Evolutionary conservation across 225 moss, liverwort and hornwort genomes (phyloP), one percentile per base, ranked within the genome.

Genomic region (Sphagnum tenellum): DNA sequence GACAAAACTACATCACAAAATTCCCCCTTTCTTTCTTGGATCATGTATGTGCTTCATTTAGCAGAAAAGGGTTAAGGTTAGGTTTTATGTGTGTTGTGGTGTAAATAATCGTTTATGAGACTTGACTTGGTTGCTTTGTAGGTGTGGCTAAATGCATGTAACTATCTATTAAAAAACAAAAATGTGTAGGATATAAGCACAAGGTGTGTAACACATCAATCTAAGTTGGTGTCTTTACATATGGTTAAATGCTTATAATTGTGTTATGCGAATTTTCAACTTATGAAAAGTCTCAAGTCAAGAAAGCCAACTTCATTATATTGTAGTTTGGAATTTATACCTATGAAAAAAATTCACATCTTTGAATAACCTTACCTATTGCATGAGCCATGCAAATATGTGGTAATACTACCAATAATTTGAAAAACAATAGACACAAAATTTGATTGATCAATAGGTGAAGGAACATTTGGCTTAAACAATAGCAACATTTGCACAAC

Each of bases 381-480:
- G 29, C 60, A 7, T 9, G 29, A 68, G 54, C 74, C n/a, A 96
- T 92, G 98, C 98, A 50, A 98, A 98, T 82, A 90, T 93, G 9
- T 74, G 98, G 67, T 86, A 89, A 47, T 98, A 98, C 48, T 98
- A 98, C 76, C 98, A 98, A 77, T 93, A 98, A 69, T 93, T 98
- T 61, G 98, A 98, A 76, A 93, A 98, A 72, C 98, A 98, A 71
- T 93, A 98, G 79, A 98, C 98, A 12, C 98, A 98, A 70, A 98
- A 93, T 78, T 69, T 98, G 67, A 98, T 98, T 59, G 98, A 98
- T 71, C 98, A 93, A 70, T 93, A 93, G 73, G 98, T 98, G 56
- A 93, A 98, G 77, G 98, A 98, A 50, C 93, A 93, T 60, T 68
- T 98, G 74, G 96, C 89, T 44, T 90, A 93, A 80, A 92, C 83